These are phyloP conservation scores for Spathaspora gorwiae DNA, from an alignment of 805 yeast genomes.

Conservation along the genomic window DNA sequence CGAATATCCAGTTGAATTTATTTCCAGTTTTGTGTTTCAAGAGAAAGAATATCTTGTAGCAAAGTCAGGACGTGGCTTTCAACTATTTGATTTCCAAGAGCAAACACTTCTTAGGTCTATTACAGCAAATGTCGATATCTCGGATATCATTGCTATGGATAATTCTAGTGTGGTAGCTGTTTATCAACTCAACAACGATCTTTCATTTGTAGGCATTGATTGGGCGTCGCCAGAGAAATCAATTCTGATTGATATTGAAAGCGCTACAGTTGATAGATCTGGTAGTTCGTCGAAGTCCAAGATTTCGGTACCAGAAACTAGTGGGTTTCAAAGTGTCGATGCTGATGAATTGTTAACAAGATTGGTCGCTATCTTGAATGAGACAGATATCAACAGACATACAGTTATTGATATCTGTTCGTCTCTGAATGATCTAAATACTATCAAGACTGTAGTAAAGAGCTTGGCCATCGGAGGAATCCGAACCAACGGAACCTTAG, in stretches of 20 bases:
- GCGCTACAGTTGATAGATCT: neutral
- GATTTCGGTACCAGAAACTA: constrained; percentile 5
- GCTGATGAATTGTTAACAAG: constrained; percentile 16
- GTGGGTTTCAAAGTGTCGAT: constrained; percentile 18
- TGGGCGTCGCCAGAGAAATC: neutral
- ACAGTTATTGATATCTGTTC: constrained; percentile 22
- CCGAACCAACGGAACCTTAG: constrained; percentile 14
- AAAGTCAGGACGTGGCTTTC: too few species aligned
- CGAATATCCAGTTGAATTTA: too few species aligned
- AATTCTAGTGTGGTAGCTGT: neutral
- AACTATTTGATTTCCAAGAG: neutral
- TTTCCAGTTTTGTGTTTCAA: neutral
- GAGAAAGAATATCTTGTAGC: neutral
- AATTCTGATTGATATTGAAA: neutral
- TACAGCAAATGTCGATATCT: neutral
- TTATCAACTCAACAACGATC: neutral
- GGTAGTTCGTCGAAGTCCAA: neutral
- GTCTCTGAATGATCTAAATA: constrained; percentile 24
- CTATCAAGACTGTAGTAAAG: constrained; percentile 32
- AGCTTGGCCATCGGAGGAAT: constrained; percentile 27
- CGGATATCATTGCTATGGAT: neutral
- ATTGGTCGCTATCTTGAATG: constrained; percentile 12
- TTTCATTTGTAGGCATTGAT: neutral
- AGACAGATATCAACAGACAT: constrained; percentile 6
- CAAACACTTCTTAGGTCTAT: neutral